Percentiles rank a stretch among this genome's conserved stretches.
These are phyloP conservation scores for Choiromyces venosus DNA, from an alignment of 495 filamentous ascomycete genomes.

Conservation along the genomic window DNA sequence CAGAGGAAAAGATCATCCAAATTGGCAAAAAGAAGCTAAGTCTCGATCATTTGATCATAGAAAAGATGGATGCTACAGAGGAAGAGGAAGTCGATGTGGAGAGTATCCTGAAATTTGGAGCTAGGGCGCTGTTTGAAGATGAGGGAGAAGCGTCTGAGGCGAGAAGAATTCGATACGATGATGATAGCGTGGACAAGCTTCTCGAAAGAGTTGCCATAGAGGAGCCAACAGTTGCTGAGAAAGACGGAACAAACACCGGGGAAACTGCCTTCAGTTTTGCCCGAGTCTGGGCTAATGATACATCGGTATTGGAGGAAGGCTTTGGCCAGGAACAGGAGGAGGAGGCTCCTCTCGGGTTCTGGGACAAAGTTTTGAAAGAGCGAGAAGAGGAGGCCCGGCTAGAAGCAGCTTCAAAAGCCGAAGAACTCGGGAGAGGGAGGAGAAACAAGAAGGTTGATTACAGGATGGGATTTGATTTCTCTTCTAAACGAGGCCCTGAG, in stretches of 20 bases:
- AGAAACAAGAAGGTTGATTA: slow-evolving; percentile 51
- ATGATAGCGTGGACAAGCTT: slow-evolving; percentile 72
- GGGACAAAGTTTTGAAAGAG: slow-evolving; percentile 80
- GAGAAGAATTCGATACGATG: slow-evolving; percentile 65
- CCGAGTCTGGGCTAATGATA: slow-evolving; percentile 85
- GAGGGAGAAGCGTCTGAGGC: slow-evolving; percentile 55
- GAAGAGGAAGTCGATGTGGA: slow-evolving; percentile 71
- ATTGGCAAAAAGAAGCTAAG: slow-evolving; percentile 94
- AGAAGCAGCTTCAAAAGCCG: slow-evolving; percentile 58
- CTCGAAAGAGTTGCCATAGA: slow-evolving; percentile 80
- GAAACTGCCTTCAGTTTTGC: slow-evolving; percentile 84
- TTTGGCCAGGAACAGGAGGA: slow-evolving; percentile 57
- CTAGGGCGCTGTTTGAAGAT: slow-evolving; percentile 76
- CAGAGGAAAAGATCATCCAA: slow-evolving; percentile 93
- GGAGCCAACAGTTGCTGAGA: slow-evolving; percentile 55
- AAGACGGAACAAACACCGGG: slow-evolving; percentile 49
- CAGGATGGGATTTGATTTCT: slow-evolving; percentile 41
- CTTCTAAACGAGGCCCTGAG: slow-evolving; percentile 38
- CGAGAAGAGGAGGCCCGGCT: slow-evolving; percentile 68
- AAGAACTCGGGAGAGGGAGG: slow-evolving; percentile 78
- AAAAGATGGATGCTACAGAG: slow-evolving; percentile 75
- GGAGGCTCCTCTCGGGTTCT: slow-evolving; percentile 58
- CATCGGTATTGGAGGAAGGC: slow-evolving; percentile 45
- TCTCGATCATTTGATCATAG: slow-evolving; percentile 87
- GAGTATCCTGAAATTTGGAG: slow-evolving; percentile 82